Evolutionary conservation across 352 stramenopile species (phyloP), one percentile per base, ranked within the genome.

Genomic region (Plasmopara viticola): DNA sequence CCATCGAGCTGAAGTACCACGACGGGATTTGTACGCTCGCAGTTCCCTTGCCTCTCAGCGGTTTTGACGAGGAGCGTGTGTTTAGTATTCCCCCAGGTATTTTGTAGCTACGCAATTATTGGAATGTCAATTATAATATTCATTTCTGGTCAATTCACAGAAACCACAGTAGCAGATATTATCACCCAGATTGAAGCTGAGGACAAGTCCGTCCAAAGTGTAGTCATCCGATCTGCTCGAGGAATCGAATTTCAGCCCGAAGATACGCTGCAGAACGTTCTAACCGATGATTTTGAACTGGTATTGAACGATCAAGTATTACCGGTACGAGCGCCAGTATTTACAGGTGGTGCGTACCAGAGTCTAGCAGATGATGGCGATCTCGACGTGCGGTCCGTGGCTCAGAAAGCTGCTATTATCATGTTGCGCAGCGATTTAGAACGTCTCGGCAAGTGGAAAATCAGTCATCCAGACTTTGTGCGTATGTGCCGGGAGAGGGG

Each of bases 251-350:
- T 89, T 62, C 58, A 74, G 35, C 69, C 74, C 6, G 60, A 79
- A 37, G 78, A 87, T 41, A 80, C 76, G 42, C 61, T 93, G 38
- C 53, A 84, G 33, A 66, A 79, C 39, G 78, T 90, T 12, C 54
- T 90, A 44, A 87, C 70, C 31, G 80, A 90, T 52, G 83, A 93
- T 58, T 93, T 93, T 58, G 76, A 93, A 60, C 56, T 93, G 9
- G 41, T 88, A 20, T 63, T 93, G 46, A 93, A 93, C 62, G 83
- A 87, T 44, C 73, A 78, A 47, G 76, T 88, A 51, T 65, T 90
- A 12, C 74, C 74, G 0, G 79, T 93, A 6, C 70, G 74, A 4
- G 83, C 79, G 0, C 79, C 83, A 1, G 83, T 87, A 25, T 89
- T 87, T 50, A 76, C 74, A 0, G 77, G 82, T 46, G 82, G 79